phyloP scores from a whole-genome alignment of 78 protist species.

The Tieghemostelium lacteum region DNA sequence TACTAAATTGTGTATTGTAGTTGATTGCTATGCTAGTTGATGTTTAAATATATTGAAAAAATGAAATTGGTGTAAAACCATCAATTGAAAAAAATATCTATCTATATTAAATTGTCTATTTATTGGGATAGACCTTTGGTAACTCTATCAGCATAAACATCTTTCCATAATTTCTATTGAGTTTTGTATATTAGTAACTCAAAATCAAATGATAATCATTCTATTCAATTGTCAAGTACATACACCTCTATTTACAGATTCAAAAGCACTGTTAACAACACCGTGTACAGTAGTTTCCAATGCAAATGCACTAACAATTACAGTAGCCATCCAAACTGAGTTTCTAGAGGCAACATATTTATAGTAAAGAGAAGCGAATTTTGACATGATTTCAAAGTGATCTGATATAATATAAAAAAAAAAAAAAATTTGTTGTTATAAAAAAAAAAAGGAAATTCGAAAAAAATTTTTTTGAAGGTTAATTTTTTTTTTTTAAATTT shows the following conservation, averaged over 20 bases:
- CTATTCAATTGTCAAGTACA: not conserved
- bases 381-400: not conserved
- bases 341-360: slow-evolving; percentile 21
- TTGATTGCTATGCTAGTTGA: no score
- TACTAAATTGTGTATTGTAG: no score
- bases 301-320: slow-evolving; percentile 36
- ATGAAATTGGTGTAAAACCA: no score
- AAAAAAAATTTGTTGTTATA: not conserved
- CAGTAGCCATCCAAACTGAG: slow-evolving; percentile 51
- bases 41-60: no score
- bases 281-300: slow-evolving; percentile 50
- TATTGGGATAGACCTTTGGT: slow-evolving; percentile 60
- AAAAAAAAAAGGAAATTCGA: slow-evolving; percentile 14
- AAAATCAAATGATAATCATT: not conserved
- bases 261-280: slow-evolving; percentile 17
- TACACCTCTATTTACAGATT: slow-evolving; percentile 39
- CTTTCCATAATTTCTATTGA: slow-evolving; percentile 65
- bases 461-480: not conserved
- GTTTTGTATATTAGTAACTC: not conserved
- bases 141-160: slow-evolving; percentile 51
- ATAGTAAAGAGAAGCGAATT: slow-evolving; percentile 1
- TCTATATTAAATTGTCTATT: not conserved
- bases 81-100: not conserved
- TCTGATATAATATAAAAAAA: not conserved
- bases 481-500: slow-evolving; percentile 11